Base-by-base conservation (phyloP, 2,329 filamentous ascomycete species). In the Arthrobotrys musiformis region DNA sequence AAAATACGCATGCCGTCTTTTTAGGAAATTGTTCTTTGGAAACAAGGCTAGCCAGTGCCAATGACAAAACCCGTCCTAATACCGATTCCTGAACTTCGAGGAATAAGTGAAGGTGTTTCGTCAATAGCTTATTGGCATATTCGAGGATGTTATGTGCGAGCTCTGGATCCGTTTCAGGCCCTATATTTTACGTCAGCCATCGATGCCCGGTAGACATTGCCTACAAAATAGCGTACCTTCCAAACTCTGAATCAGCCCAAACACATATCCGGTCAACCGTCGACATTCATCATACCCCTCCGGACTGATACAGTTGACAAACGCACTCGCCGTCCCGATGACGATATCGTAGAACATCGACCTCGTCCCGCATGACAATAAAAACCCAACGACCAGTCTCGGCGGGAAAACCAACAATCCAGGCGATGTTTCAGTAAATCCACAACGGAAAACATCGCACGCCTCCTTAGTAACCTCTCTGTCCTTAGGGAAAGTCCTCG, bases 371-470 rank as follows among this genome's bases (percentile, higher is more conserved):
- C 90, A 87, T 62, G 87, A 87, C 2, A 87, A 85, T 54, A 95
- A 86, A 81, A 92, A 91, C 46, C 89, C 86, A 9, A 90, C 88
- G n/a, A 92, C 88, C 79, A 89, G 86, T 0, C 86, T 84, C 0
- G 91, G 86, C 1, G 90, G 87, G 76, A 96, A 89, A 7, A 94
- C 92, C 80, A 95, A 94, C 0, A 92, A 91, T 0, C 92, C 92
- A 2, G 91, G 88, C 26, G 89, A 88, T 0, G 86, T 87, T 82
- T 96, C 93, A 0, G 90, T 90, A 81, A 94, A 94, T 0, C 93
- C 93, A 19, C 89, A 88, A 44, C 90, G 89, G 60, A 94, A 86
- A 56, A 94, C 88, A 70, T 86, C 87, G 83, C 92, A 95, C 35
- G 90, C 89, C 2, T 89, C 86, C 81, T 94, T 92, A 22, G 91